Evolutionary conservation across 805 yeast genomes (phyloP), one percentile per base, ranked within the genome.

Genomic region (Blastobotrys americana): DNA sequence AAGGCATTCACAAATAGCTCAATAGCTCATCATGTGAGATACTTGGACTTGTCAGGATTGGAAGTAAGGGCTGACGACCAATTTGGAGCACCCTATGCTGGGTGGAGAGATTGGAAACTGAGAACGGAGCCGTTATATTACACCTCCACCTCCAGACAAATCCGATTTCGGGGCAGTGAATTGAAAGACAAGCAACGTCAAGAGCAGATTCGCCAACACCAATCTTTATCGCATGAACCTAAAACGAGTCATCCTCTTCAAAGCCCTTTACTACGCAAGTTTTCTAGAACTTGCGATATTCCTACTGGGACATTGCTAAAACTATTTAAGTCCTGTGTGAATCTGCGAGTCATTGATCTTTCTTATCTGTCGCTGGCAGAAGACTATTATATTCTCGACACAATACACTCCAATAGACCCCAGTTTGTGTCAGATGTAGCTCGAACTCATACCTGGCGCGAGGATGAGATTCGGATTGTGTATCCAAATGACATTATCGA

Each of bases 31-130:
- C 28, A 15, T 47, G 84, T 87, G 2, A 70, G 70, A 51, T 47
- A 54, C 0, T 57, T 87, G 36, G 85, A 87, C 57, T 60, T 87
- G 20, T 79, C 89, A 0, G 60, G 57, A 3, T 45, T 73, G 58
- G 9, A 35, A 13, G 27, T 39, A 3, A 41, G 43, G 13, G 34
- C 38, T 3, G 39, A 35, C 5, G 25, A 17, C 22, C 35, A 39
- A 16, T 44, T 39, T 3, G 34, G 42, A 43, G 60, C 62, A 35
- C 73, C 80, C 1, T 63, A 74, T 41, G 95, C 95, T 0, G 82
- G 90, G 6, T 87, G 96, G 96, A 72, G 96, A 58, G 96, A 87
- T 60, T 87, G 95, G 95, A 82, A 85, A 56, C 81, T 73, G 55
- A 73, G 85, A 49, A 75, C 74, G 42, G 88, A 82, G 61, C 85